Evolutionary conservation across 2,329 filamentous ascomycete species (phyloP), one percentile per base, ranked within the genome.

Genomic region (Sporothrix protearum): DNA sequence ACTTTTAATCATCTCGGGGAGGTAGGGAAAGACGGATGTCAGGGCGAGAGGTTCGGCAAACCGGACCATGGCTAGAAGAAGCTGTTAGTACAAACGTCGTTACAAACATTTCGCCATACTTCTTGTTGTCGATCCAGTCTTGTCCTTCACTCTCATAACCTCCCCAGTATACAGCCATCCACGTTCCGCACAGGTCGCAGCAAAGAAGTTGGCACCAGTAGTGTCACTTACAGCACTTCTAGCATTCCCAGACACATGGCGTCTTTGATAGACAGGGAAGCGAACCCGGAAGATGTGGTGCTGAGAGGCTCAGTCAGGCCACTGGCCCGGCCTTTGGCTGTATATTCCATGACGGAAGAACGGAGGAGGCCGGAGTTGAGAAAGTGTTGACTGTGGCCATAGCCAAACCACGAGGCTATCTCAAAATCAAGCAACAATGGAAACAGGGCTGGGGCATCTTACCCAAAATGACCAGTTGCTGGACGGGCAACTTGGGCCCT

Each of bases 1-100:
- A 78, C 89, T 91, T 76, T 90, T 86, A 71, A 97, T 91, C 92
- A 97, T 96, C 80, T 94, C 92, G 12, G 92, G 92, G 74, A 91
- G 84, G 76, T 85, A 86, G 78, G 91, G 91, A 73, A 90, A 90
- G 74, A 92, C 88, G 30, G 90, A 92, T 16, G 91, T 93, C 76
- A 92, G 83, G 8, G 91, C 87, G 73, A 91, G 82, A 9, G 92
- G 92, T 79, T 95, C 92, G 73, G 92, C 90, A 77, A 95, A 91
- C 77, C 92, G 87, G 78, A 91, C 92, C 82, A 93, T 86, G 78
- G 91, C 92, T 93, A 75, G 42, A 22, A 1, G 19, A 22, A 7
- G 5, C 19, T 30, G 61, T 30, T 22, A 55, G 57, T 36, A 28
- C 3, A 45, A 22, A 30, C 28, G 16, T 7, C 19, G 7, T 22